Percentiles rank a stretch among this genome's conserved stretches.
These are phyloP conservation scores for Aschersonia sp. DNA, from an alignment of 2,329 filamentous ascomycete species.

Conservation along the genomic window DNA sequence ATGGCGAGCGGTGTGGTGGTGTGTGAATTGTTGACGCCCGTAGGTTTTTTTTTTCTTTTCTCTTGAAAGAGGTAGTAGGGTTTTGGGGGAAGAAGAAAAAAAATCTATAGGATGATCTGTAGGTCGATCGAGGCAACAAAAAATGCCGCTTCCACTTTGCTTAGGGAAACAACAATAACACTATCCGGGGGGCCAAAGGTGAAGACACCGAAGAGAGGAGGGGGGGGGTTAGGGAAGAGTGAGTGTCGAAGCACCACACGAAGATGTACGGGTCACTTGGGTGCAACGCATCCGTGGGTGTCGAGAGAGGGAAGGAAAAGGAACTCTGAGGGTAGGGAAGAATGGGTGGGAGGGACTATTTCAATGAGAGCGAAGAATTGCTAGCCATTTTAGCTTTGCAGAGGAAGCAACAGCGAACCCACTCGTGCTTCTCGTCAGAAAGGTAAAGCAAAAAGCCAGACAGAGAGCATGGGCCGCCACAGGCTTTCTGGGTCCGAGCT, in stretches of 20 bases:
- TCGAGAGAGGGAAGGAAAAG: slow-evolving; percentile 19
- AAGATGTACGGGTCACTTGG: slow-evolving; percentile 27
- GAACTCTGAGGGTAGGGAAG: slow-evolving; percentile 3
- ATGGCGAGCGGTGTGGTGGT: slow-evolving; percentile 4
- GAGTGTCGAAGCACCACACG: slow-evolving; percentile 32
- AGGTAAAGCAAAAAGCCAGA: slow-evolving; percentile 1
- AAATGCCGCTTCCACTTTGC: neutral
- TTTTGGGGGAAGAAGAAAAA: too few species aligned
- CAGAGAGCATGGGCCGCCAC: neutral
- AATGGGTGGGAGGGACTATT: slow-evolving; percentile 23
- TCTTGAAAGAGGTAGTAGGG: too few species aligned
- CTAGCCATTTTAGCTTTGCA: slow-evolving; percentile 3
- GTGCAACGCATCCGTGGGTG: slow-evolving; percentile 36
- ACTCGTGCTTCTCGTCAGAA: slow-evolving; percentile 3
- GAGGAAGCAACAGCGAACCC: slow-evolving; percentile 5
- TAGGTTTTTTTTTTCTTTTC: neutral
- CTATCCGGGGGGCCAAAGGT: slow-evolving; percentile 2
- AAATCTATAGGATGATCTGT: neutral
- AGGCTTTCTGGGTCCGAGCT: neutral
- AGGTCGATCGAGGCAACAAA: slow-evolving; percentile 1
- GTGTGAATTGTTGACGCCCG: slow-evolving; percentile 1
- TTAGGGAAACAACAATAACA: slow-evolving; percentile 1
- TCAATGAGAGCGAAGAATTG: slow-evolving; percentile 15
- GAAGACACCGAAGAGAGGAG: slow-evolving; percentile 3
- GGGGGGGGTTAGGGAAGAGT: slow-evolving; percentile 5